Evolutionary conservation across 2,329 filamentous ascomycete genomes (phyloP), one percentile per base, ranked within the genome.

Genomic region (Fusarium paranaense): DNA sequence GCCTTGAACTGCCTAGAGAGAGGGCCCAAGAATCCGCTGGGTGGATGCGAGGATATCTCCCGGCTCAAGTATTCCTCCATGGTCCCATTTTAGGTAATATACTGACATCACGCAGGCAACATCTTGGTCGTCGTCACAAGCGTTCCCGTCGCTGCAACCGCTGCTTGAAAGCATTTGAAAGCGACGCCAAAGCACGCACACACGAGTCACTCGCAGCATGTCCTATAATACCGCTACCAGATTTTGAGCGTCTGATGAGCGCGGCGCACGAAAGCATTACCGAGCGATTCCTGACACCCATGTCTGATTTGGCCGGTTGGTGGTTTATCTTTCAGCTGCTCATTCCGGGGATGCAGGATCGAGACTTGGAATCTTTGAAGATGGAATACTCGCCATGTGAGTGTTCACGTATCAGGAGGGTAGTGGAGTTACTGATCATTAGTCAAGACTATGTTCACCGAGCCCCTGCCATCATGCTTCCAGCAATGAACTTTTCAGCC

Each of bases 311-410:
- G 58, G 38, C 32, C 20, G 37, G 37, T 32, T 61, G 58, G 58
- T 61, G 58, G 58, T 40, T 40, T 14, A 61, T 61, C n/a, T 61
- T 61, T 20, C 22, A 45, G 58, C n/a, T 27, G 3, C 58, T 61
- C 25, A 61, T 61, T 18, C 58, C 58, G 16, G 58, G 38, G 9
- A 61, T 61, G 58, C 37, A n/a, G 25, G 25, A 20, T 4, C 27
- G n/a, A 30, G 38, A 61, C 14, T n/a, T 33, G 8, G 25, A 32
- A 13, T 61, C 38, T 20, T 10, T 61, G 38, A 61, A 33, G 27
- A 30, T 33, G n/a, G 18, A 61, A 20, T 61, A 61, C 22, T 61
- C 37, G 13, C 37, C 58, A 45, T 45, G 58, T 61, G n/a, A 22
- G 58, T 20, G 6, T 20, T 11, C 7, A 27, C 7, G 9, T 25